phyloP scores from a whole-genome alignment of 176 grass and related monocot genomes.

The Eleusine coracana region DNA sequence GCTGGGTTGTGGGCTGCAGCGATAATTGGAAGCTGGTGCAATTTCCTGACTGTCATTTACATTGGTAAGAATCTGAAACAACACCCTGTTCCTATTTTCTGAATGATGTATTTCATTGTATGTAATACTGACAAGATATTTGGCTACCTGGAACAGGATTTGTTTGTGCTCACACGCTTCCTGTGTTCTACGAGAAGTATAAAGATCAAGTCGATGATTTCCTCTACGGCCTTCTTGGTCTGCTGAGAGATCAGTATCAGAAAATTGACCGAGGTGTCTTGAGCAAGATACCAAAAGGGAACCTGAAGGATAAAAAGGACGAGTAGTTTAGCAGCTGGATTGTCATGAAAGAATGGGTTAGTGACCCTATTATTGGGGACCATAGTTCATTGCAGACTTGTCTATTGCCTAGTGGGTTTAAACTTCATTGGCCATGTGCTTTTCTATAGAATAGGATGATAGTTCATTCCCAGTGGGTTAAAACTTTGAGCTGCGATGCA shows the following conservation, averaged over 20 bases:
- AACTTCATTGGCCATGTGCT: neutral
- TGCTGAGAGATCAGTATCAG: slow-evolving; percentile 61
- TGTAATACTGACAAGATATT: slow-evolving; percentile 18
- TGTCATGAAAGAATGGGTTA: slow-evolving; percentile 13
- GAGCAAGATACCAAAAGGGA: slow-evolving; percentile 74
- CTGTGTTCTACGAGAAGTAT: slow-evolving; percentile 93
- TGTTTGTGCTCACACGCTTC: slow-evolving; percentile 74
- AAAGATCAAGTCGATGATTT: slow-evolving; percentile 86
- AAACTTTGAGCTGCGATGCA: slow-evolving; percentile 9
- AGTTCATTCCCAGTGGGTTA: neutral
- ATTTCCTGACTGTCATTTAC: slow-evolving; percentile 88
- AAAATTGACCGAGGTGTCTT: slow-evolving; percentile 67
- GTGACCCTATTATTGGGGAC: neutral
- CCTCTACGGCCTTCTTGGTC: slow-evolving; percentile 53
- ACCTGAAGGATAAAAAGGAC: slow-evolving; percentile 66
- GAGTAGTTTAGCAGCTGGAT: slow-evolving; percentile 51
- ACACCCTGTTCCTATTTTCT: neutral
- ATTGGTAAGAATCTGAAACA: slow-evolving; percentile 56
- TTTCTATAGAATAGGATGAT: neutral
- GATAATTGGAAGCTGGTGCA: slow-evolving; percentile 85
- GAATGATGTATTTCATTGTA: neutral
- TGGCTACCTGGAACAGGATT: slow-evolving; percentile 61
- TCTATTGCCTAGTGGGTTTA: neutral
- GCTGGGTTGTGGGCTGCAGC: slow-evolving; percentile 69
- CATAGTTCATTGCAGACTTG: slow-evolving; percentile 1